Evolutionary conservation across 305 asterid genomes (phyloP).

Genomic region (Fraxinus angustifolia): DNA sequence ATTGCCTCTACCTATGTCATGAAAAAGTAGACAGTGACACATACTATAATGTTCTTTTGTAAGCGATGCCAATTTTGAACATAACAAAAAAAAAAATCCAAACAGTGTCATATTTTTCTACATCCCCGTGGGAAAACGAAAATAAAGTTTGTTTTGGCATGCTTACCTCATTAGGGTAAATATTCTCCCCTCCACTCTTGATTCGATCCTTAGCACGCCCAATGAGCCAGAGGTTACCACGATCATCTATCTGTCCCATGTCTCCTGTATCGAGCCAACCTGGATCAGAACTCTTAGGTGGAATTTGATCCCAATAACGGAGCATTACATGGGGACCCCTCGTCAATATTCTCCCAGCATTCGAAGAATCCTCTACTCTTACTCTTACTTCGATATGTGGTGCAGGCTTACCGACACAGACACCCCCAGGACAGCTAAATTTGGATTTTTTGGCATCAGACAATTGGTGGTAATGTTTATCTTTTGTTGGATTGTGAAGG

Average conservation of each 20-base stretch:
- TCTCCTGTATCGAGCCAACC: slow-evolving; percentile 93
- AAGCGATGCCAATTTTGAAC: not conserved
- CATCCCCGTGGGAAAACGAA: not conserved
- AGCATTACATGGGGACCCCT: slow-evolving; percentile 92
- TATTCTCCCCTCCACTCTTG: slow-evolving; percentile 90
- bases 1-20: slow-evolving; percentile 63
- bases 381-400: slow-evolving; percentile 72
- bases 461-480: slow-evolving; percentile 17
- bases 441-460: slow-evolving; percentile 24
- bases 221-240: slow-evolving; percentile 77
- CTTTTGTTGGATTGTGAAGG: slow-evolving; percentile 53
- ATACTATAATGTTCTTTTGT: not conserved
- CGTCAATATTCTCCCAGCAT: slow-evolving; percentile 62
- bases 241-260: slow-evolving; percentile 57
- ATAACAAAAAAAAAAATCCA: not conserved
- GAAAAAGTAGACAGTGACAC: not conserved
- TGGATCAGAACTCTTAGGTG: slow-evolving; percentile 27
- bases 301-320: slow-evolving; percentile 69
- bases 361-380: slow-evolving; percentile 36
- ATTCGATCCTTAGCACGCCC: slow-evolving; percentile 78
- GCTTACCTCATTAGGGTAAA: slow-evolving; percentile 83
- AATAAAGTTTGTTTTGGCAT: not conserved
- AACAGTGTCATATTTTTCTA: not conserved
- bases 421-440: slow-evolving; percentile 39
- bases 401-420: slow-evolving; percentile 85